Evolutionary conservation across 805 yeast species (phyloP), one percentile per base, ranked within the genome.

Genomic region (Myxozyma neglecta): DNA sequence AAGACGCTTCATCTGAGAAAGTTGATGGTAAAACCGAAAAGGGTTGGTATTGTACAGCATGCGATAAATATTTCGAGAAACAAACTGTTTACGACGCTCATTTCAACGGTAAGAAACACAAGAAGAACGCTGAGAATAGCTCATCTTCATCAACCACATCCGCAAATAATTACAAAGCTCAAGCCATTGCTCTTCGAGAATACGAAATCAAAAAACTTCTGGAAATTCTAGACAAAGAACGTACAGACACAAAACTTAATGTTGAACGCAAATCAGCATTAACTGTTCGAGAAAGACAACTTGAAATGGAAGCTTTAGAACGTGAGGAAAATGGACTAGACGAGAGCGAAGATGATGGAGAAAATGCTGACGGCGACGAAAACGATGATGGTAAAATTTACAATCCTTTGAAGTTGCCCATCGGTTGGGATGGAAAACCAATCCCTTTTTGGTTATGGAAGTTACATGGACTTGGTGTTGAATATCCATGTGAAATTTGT

Each of bases 391-490:
- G 70, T 8, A 65, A 70, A 18, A 70, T 71, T 36, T 73, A 70
- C 55, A 80, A 80, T 62, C 84, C 86, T 18, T 76, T 83, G 59
- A 83, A 86, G 59, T 73, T 89, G 58, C 96, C 97, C 0, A 56
- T 89, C 0, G 98, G 96, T 0, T 82, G 89, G 18, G 97, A 92
- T 74, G 97, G 97, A 0, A 82, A 81, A 45, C 97, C 97, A 0
- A 90, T 94, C 35, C 99, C 99, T 1, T 84, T 80, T 57, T 94
- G 99, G 99, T 77, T 94, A 35, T 92, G 85, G 79, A 94, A 92
- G 73, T 77, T 92, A 49, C 91, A 90, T 69, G 99, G 99, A 0
- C 78, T 92, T 10, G 88, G 88, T 59, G 80, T 83, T 47, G 83
- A 82, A 56, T 89, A 84, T 68, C 70, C 75, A 0, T 94, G 99